These are phyloP conservation scores for Lycium ferocissimum DNA, from an alignment of 257 asterid genomes.

Conservation along the genomic window DNA sequence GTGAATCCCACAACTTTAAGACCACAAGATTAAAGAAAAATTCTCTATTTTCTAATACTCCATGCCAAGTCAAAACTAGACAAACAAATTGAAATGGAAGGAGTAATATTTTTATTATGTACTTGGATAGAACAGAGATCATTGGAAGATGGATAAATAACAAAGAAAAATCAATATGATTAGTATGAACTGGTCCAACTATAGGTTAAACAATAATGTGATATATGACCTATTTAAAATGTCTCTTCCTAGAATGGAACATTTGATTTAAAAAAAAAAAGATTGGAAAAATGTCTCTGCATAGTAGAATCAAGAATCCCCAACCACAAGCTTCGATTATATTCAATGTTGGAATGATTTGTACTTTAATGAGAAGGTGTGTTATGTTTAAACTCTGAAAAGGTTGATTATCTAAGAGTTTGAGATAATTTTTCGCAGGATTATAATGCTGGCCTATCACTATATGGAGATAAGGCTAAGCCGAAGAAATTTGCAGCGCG, in stretches of 20 bases:
- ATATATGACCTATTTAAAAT: not conserved
- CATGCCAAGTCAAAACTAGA: too few species aligned
- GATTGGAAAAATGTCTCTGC: not conserved
- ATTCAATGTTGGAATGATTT: not conserved
- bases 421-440: slow-evolving; percentile 51
- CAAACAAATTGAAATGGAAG: too few species aligned
- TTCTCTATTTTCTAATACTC: too few species aligned
- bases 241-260: not conserved
- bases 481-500: slow-evolving; percentile 93
- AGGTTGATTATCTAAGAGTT: not conserved
- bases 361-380: not conserved
- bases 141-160: not conserved
- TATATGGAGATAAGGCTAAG: slow-evolving; percentile 93
- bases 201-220: not conserved
- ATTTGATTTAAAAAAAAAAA: not conserved
- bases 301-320: not conserved
- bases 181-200: not conserved
- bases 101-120: not conserved
- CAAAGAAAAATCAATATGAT: not conserved
- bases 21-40: too few species aligned
- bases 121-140: not conserved
- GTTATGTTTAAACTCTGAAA: not conserved
- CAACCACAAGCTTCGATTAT: not conserved
- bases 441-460: slow-evolving; percentile 79
- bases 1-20: too few species aligned